These are phyloP conservation scores for Mycogone perniciosa DNA, from an alignment of 2,329 filamentous ascomycete genomes.

Conservation along the genomic window DNA sequence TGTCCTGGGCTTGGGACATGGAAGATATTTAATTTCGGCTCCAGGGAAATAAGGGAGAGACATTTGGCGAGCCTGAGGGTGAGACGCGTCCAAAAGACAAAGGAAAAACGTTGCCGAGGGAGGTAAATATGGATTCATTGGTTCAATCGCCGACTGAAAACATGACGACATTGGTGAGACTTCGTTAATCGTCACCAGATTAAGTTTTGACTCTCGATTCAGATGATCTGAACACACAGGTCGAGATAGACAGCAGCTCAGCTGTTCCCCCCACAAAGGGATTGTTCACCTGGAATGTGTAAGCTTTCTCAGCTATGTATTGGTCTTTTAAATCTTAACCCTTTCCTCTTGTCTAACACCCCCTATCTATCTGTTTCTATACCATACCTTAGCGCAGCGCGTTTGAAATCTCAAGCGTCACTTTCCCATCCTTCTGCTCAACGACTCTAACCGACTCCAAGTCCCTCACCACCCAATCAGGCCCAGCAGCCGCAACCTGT, in stretches of 20 bases:
- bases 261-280: not conserved
- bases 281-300: conserved; percentile 2
- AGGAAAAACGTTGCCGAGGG: not conserved
- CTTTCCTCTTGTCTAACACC: not conserved
- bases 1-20: not conserved
- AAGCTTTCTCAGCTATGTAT: not conserved
- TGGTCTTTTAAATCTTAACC: not conserved
- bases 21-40: not conserved
- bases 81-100: not conserved
- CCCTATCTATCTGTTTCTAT: conserved; percentile 2
- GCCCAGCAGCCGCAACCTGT: conserved; percentile 66
- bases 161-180: not conserved
- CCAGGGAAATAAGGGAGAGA: not conserved
- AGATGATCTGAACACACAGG: not conserved
- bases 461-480: conserved; percentile 82
- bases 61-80: not conserved
- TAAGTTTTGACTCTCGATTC: too few species aligned
- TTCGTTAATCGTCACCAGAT: too few species aligned
- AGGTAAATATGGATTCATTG: not conserved
- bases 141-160: too few species aligned
- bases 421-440: conserved; percentile 48
- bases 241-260: not conserved
- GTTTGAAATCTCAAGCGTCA: conserved; percentile 63
- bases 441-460: conserved; percentile 65
- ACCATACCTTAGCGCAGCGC: conserved; percentile 35